Evolutionary conservation across 768 basidiomycete species (phyloP).

Genomic region (Mycena belliarum): DNA sequence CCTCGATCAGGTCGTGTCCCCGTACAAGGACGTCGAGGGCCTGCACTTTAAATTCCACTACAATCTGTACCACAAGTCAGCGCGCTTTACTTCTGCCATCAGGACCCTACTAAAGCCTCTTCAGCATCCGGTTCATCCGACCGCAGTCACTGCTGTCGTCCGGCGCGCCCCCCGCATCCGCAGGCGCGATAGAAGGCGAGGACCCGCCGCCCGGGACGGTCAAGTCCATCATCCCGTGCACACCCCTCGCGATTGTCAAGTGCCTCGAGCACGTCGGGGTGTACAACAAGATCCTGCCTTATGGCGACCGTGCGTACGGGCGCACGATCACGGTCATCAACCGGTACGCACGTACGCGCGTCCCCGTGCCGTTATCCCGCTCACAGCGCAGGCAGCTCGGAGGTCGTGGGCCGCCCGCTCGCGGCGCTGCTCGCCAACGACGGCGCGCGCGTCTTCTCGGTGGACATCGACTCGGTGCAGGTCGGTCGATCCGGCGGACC

Average conservation of each 20-base stretch:
- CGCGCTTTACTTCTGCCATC: no score
- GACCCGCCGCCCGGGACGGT: constrained; percentile 81
- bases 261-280: constrained; percentile 88
- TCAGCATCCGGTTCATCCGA: constrained; percentile 88
- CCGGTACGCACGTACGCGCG: constrained; percentile 47
- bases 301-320: constrained; percentile 94
- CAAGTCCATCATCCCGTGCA: constrained; percentile 97
- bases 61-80: constrained; percentile 93
- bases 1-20: constrained; percentile 79
- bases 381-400: constrained; percentile 81
- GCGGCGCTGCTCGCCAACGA: constrained; percentile 95
- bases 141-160: constrained; percentile 65
- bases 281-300: constrained; percentile 89
- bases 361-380: background rate
- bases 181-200: constrained; percentile 46
- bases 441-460: constrained; percentile 92
- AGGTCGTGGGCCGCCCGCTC: constrained; percentile 96
- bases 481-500: constrained; percentile 30
- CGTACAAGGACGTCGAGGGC: constrained; percentile 97
- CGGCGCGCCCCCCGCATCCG: constrained; percentile 42
- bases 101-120: no score
- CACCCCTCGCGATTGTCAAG: constrained; percentile 95
- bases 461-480: constrained; percentile 94
- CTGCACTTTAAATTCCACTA: constrained; percentile 95
- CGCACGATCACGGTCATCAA: constrained; percentile 94